phyloP scores from a whole-genome alignment of 805 yeast genomes.

The Priceomyces carsonii region DNA sequence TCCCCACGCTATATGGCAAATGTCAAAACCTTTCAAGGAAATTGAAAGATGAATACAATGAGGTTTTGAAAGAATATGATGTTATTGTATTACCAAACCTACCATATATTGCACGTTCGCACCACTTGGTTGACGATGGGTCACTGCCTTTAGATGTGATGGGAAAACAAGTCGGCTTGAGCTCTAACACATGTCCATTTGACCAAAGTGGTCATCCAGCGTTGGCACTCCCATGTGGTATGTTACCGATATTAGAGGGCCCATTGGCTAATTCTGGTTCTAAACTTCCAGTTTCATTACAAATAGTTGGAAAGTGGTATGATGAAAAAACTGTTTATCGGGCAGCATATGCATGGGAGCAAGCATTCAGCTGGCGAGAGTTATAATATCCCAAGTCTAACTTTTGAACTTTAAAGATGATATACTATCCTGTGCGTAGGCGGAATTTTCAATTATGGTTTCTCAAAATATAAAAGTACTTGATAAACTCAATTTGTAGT shows the following conservation, averaged over 20 bases:
- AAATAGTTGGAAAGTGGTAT: conserved; percentile 32
- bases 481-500: too few species aligned
- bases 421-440: too few species aligned
- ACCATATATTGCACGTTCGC: conserved; percentile 27
- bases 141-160: conserved; percentile 20
- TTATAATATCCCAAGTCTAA: too few species aligned
- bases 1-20: conserved; percentile 34
- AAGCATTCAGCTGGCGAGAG: conserved; percentile 24
- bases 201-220: conserved; percentile 41
- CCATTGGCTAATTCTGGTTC: conserved; percentile 15
- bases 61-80: conserved; percentile 27
- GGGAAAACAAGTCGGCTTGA: conserved; percentile 30
- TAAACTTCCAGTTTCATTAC: conserved; percentile 37
- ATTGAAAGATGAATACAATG: conserved; percentile 29
- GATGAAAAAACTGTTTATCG: conserved; percentile 30
- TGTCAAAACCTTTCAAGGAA: conserved; percentile 31
- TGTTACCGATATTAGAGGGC: conserved; percentile 27
- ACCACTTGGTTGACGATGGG: conserved; percentile 20
- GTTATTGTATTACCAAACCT: conserved; percentile 33
- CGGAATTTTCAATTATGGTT: too few species aligned
- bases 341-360: conserved; percentile 39
- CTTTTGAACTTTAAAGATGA: too few species aligned
- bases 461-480: too few species aligned
- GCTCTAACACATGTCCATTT: conserved; percentile 36
- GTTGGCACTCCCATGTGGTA: conserved; percentile 32